These are phyloP conservation scores for Xylariaceae sp. DNA, from an alignment of 2,329 filamentous ascomycete genomes.

Conservation along the genomic window DNA sequence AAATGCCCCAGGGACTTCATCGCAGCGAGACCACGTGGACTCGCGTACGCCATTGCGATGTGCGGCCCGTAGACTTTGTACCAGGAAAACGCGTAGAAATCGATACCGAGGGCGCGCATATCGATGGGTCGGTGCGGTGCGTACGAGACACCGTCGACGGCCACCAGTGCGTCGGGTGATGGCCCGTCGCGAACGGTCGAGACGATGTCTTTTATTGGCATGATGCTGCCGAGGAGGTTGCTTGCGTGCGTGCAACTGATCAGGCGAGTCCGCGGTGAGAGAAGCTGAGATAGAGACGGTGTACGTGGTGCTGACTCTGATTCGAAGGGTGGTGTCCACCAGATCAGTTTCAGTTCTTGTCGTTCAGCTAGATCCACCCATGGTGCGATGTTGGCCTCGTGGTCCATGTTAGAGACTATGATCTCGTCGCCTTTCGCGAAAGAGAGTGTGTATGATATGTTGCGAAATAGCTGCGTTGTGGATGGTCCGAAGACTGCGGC, in stretches of 20 bases:
- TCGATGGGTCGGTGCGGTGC: constrained; percentile 70
- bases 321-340: constrained; percentile 56
- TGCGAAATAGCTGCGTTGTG: constrained; percentile 73
- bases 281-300: constrained; percentile 51
- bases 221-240: constrained; percentile 26
- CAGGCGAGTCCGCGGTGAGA: constrained; percentile 62
- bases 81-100: constrained; percentile 78
- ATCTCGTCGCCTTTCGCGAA: constrained; percentile 61
- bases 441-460: constrained; percentile 55
- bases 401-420: constrained; percentile 67
- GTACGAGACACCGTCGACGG: constrained; percentile 73
- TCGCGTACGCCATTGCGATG: constrained; percentile 66
- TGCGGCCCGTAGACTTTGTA: constrained; percentile 82
- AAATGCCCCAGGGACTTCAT: constrained; percentile 55
- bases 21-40: constrained; percentile 49
- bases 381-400: constrained; percentile 72
- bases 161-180: constrained; percentile 55
- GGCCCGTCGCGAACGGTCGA: constrained; percentile 23
- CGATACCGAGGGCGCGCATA: constrained; percentile 63
- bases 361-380: constrained; percentile 67
- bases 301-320: not conserved
- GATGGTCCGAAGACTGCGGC: constrained; percentile 62
- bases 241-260: constrained; percentile 71
- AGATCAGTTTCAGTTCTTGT: constrained; percentile 60
- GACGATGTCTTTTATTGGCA: constrained; percentile 20